Evolutionary conservation across 495 filamentous ascomycete species (phyloP).

Genomic region (Mycothermus thermophilus): DNA sequence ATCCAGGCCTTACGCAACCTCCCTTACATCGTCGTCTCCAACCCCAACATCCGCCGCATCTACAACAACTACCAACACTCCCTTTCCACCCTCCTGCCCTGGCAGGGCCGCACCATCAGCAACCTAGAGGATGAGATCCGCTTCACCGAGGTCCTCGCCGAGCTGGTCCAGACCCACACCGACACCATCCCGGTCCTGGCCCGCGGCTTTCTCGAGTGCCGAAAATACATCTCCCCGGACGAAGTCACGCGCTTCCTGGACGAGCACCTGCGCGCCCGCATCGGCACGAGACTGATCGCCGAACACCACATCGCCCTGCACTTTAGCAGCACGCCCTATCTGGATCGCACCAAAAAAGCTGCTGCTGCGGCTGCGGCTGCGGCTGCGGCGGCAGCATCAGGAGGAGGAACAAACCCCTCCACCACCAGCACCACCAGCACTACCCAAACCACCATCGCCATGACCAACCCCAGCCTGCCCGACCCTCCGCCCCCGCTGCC

Average conservation of each 20-base stretch:
- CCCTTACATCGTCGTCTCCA: conserved; percentile 93
- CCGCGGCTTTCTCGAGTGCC: conserved; percentile 79
- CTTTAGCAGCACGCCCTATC: conserved; percentile 61
- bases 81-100: conserved; percentile 74
- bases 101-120: conserved; percentile 59
- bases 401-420: too few relatives aligned
- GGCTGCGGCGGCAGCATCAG: too few relatives aligned
- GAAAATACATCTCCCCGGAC: conserved; percentile 63
- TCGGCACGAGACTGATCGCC: conserved; percentile 85
- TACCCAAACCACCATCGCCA: too few relatives aligned
- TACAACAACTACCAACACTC: conserved; percentile 93
- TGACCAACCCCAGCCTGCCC: too few relatives aligned
- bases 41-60: conserved; percentile 80
- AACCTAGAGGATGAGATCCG: conserved; percentile 76
- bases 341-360: conserved; percentile 26
- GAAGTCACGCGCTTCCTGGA: conserved; percentile 88
- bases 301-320: conserved; percentile 95
- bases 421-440: background rate
- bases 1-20: conserved; percentile 86
- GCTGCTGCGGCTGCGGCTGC: too few relatives aligned
- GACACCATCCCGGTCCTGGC: conserved; percentile 92
- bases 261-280: conserved; percentile 82
- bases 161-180: conserved; percentile 81
- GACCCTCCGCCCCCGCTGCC: conserved; percentile 36
- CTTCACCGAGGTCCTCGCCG: conserved; percentile 83